Conservation (phyloP, 1,284 basidiomycete species). For the Rhodotorula sp. region DNA sequence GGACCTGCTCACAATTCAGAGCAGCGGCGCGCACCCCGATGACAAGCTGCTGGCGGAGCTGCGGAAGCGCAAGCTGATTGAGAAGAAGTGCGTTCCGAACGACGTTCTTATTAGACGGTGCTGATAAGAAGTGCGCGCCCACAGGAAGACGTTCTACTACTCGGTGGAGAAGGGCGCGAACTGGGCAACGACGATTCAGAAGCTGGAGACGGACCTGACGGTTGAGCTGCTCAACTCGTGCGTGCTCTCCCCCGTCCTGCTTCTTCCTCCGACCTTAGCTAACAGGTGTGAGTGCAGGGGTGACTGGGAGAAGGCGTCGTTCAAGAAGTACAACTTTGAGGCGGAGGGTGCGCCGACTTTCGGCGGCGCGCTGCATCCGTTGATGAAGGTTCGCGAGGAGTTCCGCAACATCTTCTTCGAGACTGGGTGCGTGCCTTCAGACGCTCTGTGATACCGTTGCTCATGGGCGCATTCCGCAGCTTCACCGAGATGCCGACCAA, state of each 20-base stretch:
- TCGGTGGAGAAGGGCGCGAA: conserved; percentile 78
- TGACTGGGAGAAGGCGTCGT: conserved; percentile 84
- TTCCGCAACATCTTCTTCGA: conserved; percentile 98
- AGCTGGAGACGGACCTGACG: conserved; percentile 97
- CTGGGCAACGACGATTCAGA: conserved; percentile 91
- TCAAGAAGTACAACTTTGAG: conserved; percentile 99
- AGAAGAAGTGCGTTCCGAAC: conserved; percentile 52
- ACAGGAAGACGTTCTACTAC: conserved; percentile 94
- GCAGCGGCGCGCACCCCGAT: conserved; percentile 64
- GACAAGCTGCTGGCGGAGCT: conserved; percentile 82
- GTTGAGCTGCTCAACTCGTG: conserved; percentile 91
- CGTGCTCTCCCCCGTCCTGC: conserved; percentile 45
- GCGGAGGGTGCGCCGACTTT: conserved; percentile 86
- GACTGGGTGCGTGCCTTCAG: conserved; percentile 74
- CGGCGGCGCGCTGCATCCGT: conserved; percentile 90
- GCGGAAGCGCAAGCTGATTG: conserved; percentile 82
- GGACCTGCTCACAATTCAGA: conserved; percentile 73
- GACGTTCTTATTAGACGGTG: rapidly evolving
- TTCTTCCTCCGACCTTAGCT: neutral
- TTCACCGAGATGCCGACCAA: conserved; percentile 99
- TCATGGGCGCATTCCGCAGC: conserved; percentile 54
- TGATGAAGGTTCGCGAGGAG: conserved; percentile 97
- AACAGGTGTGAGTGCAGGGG: conserved; percentile 59
- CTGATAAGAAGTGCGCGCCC: neutral
- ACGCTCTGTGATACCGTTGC: neutral